Conservation (phyloP, 129 eudicot genomes). For the Lactuca saligna region DNA sequence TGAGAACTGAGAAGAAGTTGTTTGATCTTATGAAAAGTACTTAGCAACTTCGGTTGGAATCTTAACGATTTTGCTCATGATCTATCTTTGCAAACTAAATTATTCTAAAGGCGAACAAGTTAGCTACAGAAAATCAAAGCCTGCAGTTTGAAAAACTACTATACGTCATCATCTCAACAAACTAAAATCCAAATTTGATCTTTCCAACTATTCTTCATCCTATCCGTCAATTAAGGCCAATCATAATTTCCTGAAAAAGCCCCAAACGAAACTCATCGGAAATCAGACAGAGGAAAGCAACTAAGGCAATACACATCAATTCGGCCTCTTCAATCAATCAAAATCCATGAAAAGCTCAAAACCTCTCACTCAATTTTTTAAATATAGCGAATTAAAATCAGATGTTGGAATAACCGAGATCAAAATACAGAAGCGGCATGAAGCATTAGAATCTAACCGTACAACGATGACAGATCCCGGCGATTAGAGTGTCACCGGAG, state of each 20-base stretch:
- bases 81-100: background rate
- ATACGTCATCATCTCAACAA: conserved; percentile 31
- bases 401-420: conserved; percentile 10
- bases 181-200: conserved; percentile 25
- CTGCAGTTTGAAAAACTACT: conserved; percentile 16
- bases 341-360: conserved; percentile 12
- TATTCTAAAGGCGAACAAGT: background rate
- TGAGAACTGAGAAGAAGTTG: conserved; percentile 11
- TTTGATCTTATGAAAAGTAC: conserved; percentile 22
- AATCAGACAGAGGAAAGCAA: background rate
- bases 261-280: conserved; percentile 19
- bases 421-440: conserved; percentile 1
- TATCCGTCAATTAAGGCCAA: conserved; percentile 32
- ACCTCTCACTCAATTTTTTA: background rate
- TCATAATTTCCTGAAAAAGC: conserved; percentile 15
- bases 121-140: conserved; percentile 8
- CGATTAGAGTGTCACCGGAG: conserved; percentile 32
- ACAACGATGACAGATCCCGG: conserved; percentile 26
- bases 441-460: conserved; percentile 25
- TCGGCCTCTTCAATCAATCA: conserved; percentile 18
- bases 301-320: conserved; percentile 4
- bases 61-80: conserved; percentile 15
- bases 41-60: conserved; percentile 20
- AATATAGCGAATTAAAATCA: conserved; percentile 4
- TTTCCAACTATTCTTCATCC: conserved; percentile 18